Conservation (phyloP, 768 basidiomycete species). For the Gymnopilus junonius region DNA sequence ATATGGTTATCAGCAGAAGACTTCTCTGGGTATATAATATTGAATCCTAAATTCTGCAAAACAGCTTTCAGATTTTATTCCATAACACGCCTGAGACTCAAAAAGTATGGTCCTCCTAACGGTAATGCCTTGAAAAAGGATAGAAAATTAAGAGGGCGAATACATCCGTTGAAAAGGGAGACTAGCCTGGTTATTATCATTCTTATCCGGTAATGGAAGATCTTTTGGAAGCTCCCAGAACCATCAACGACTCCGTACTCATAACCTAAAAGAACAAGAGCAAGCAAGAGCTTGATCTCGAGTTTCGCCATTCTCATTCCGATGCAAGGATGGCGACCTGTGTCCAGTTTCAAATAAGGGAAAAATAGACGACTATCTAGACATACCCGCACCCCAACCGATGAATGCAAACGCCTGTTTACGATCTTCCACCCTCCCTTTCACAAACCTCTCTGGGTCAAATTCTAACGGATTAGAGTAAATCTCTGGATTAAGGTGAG, state of each 20-base stretch:
- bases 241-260: conserved; percentile 38
- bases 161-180: too few relatives aligned
- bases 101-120: conserved; percentile 26
- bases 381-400: conserved; percentile 46
- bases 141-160: too few relatives aligned
- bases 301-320: conserved; percentile 43
- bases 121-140: conserved; percentile 20
- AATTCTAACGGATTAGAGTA: conserved; percentile 39
- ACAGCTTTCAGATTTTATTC: conserved; percentile 8
- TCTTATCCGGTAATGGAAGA: conserved; percentile 32
- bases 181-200: conserved; percentile 37
- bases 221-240: conserved; percentile 25
- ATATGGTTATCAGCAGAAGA: neutral
- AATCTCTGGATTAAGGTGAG: conserved; percentile 38
- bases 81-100: conserved; percentile 24
- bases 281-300: conserved; percentile 41
- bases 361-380: neutral
- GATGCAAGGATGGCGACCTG: conserved; percentile 43
- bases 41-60: neutral
- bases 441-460: conserved; percentile 38
- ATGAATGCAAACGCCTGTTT: conserved; percentile 35
- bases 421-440: conserved; percentile 40
- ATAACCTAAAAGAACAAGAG: conserved; percentile 35
- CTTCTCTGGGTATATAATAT: neutral
- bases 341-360: neutral